A percentile compares a stretch with the other conserved stretches of the same genome.
Evolutionary conservation across 2,329 filamentous ascomycete genomes (phyloP).

Genomic region (Pseudocercospora macadamiae): DNA sequence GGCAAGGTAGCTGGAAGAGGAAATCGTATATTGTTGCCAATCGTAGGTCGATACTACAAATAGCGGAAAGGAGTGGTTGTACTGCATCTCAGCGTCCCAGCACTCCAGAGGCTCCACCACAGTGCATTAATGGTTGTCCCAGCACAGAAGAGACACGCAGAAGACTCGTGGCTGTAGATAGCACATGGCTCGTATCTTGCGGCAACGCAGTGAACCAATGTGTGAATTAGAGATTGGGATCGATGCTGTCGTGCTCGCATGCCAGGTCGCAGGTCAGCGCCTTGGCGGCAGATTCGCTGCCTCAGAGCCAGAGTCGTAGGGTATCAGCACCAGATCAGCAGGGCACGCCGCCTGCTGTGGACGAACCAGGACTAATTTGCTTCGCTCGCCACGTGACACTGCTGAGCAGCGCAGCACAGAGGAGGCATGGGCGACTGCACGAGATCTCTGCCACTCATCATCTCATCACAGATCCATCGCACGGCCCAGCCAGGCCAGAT

Average conservation of each 20-base stretch:
- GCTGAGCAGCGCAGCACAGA: conserved; percentile 14
- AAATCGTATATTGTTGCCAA: conserved; percentile 29
- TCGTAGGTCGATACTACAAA: conserved; percentile 16
- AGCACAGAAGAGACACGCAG: conserved; percentile 12
- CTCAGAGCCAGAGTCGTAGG: conserved; percentile 12
- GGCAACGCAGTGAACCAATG: conserved; percentile 3
- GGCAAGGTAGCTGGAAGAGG: conserved; percentile 27
- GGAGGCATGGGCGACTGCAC: conserved; percentile 23
- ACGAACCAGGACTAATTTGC: conserved; percentile 12
- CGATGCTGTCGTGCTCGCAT: conserved; percentile 15
- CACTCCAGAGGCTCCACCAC: conserved; percentile 23
- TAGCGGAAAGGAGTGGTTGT: conserved; percentile 20
- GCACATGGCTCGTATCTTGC: conserved; percentile 23
- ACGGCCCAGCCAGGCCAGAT: conserved; percentile 11
- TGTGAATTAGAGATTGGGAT: conserved; percentile 11
- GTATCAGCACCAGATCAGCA: conserved; percentile 6
- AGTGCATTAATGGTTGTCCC: conserved; percentile 10
- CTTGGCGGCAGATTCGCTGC: conserved; percentile 11
- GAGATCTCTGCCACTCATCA: conserved; percentile 24
- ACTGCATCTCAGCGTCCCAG: conserved; percentile 24
- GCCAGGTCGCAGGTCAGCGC: conserved; percentile 3
- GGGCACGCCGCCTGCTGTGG: conserved; percentile 8
- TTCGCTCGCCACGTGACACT: conserved; percentile 34
- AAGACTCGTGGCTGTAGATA: conserved; percentile 17
- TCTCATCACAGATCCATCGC: not conserved